Base-by-base conservation (phyloP, 768 basidiomycete species). In the Lanmaoa pseudosensibilis region DNA sequence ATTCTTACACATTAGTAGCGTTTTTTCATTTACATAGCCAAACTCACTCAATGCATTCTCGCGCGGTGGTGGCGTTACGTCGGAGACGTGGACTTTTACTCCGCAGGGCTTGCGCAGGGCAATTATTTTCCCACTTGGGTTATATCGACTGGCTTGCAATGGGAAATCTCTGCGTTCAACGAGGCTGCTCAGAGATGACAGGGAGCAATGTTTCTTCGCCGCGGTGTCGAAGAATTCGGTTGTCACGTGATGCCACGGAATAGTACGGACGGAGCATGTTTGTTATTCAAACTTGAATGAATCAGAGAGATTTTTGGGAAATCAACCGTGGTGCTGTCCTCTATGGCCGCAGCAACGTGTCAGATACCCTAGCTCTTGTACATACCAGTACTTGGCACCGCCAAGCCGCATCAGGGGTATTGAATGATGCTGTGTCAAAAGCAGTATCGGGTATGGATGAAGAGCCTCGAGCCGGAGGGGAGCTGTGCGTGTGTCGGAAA, bases 381-480 rank as follows among this genome's bases (percentile, higher is more conserved):
- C 27, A n/a, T n/a, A n/a, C n/a, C n/a, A 6, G 27, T 27, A 6
- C 27, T 27, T 27, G 27, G 27, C 27, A 30, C 12, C 18, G 36
- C 16, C 23, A 12, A 10, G 32, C 9, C 21, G 23, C n/a, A n/a
- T 5, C 33, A 34, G 44, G 34, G 12, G 18, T n/a, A 0, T 3
- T 10, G 33, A 9, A 3, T 10, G 19, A 33, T 30, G 45, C 44
- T 46, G 45, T 30, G 27, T 40, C 43, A 49, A 27, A 19, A 46
- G 63, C 50, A 32, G 53, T 50, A 61, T 45, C 62, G 60, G 64
- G 49, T 62, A 65, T 62, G 41, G 33, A 9, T 30, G 47, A 37
- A 49, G 54, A 19, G 21, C 27, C 8, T 7, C 27, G 23, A 52
- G 54, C 60, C 60, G 60, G 56, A 40, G 27, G 15, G 6, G 18